phyloP scores from a whole-genome alignment of 495 filamentous ascomycete species.

The Xylaria castorea region DNA sequence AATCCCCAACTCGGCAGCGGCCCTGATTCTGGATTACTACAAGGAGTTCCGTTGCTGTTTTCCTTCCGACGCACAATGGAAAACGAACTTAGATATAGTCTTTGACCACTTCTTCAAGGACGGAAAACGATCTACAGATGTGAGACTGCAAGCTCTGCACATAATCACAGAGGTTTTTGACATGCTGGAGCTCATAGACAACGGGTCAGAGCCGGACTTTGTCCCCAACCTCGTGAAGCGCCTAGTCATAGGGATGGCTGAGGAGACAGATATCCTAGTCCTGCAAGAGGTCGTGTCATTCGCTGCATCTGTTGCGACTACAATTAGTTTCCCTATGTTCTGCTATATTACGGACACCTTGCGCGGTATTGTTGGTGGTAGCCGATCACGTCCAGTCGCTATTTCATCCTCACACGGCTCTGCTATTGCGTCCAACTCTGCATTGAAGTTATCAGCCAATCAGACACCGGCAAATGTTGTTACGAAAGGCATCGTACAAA shows the following conservation, averaged over 20 bases:
- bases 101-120: conserved; percentile 71
- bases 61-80: conserved; percentile 73
- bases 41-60: conserved; percentile 69
- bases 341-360: conserved; percentile 58
- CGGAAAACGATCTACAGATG: conserved; percentile 64
- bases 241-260: conserved; percentile 56
- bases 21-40: conserved; percentile 64
- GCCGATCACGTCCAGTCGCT: conserved; percentile 35
- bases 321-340: conserved; percentile 58
- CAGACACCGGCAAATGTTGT: conserved; percentile 63
- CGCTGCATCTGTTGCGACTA: conserved; percentile 55
- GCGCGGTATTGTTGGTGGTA: conserved; percentile 47
- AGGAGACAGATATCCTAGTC: conserved; percentile 60
- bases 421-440: conserved; percentile 36
- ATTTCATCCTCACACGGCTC: conserved; percentile 39
- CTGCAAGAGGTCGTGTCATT: conserved; percentile 60
- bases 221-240: conserved; percentile 51
- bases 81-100: conserved; percentile 65
- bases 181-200: conserved; percentile 60
- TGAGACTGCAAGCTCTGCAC: conserved; percentile 72
- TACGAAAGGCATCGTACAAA: conserved; percentile 60
- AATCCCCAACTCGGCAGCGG: conserved; percentile 64
- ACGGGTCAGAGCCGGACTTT: conserved; percentile 55
- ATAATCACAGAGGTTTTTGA: conserved; percentile 72
- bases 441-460: conserved; percentile 33